phyloP scores from a whole-genome alignment of 352 stramenopile genomes.

The Phytophthora foliorum region DNA sequence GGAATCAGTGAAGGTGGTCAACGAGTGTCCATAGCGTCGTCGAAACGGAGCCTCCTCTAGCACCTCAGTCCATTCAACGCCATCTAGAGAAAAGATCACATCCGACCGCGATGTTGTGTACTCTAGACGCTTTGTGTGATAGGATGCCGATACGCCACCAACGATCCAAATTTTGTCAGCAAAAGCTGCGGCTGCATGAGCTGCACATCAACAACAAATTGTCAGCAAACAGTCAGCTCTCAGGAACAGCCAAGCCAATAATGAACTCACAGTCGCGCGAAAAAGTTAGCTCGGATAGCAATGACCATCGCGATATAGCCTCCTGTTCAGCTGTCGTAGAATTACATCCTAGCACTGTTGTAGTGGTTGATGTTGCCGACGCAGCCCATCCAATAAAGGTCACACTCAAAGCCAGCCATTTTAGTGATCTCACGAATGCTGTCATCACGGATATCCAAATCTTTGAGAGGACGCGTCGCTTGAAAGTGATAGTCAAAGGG shows the following conservation, averaged over 20 bases:
- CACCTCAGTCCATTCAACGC: conserved; percentile 64
- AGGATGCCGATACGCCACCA: conserved; percentile 73
- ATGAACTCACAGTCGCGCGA: conserved; percentile 66
- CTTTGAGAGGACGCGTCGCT: conserved; percentile 24
- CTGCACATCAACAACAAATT: conserved; percentile 32
- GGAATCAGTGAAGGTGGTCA: conserved; percentile 67
- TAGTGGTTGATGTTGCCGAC: conserved; percentile 4
- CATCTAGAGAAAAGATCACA: conserved; percentile 69
- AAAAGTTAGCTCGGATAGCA: conserved; percentile 62
- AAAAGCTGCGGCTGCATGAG: conserved; percentile 72
- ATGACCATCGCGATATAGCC: conserved; percentile 58
- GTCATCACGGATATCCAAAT: conserved; percentile 24
- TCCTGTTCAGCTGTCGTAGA: conserved; percentile 54
- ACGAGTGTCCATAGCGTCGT: conserved; percentile 74
- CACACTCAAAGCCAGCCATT: neutral
- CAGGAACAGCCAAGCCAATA: neutral
- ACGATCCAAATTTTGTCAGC: conserved; percentile 76
- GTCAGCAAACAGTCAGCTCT: neutral
- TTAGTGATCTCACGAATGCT: neutral
- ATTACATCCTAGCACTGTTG: conserved; percentile 56
- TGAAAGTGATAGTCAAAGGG: conserved; percentile 6
- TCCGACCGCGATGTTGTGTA: conserved; percentile 75
- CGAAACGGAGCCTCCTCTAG: conserved; percentile 82
- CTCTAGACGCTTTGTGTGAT: conserved; percentile 82
- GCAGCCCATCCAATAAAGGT: neutral